These are phyloP conservation scores for Mortierella sp. DNA, from an alignment of 371 early-diverging fungal species.

Conservation along the genomic window DNA sequence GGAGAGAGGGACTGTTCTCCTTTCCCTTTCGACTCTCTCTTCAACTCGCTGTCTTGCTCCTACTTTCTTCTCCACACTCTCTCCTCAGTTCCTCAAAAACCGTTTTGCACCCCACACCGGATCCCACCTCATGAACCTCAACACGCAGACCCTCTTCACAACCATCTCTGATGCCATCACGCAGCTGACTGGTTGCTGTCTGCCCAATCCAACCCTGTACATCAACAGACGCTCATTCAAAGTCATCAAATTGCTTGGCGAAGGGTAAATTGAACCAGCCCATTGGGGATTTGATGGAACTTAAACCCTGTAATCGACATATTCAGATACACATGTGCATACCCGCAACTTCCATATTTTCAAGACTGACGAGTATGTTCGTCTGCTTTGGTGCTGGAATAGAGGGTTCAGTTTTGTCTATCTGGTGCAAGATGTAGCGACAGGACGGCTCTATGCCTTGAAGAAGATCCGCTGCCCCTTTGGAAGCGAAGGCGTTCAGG, in stretches of 20 bases:
- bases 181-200: slow-evolving; percentile 65
- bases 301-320: too few relatives aligned
- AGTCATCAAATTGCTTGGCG: slow-evolving; percentile 74
- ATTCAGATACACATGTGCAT: too few relatives aligned
- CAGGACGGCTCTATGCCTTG: slow-evolving; percentile 67
- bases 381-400: background rate
- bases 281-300: background rate
- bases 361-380: too few relatives aligned
- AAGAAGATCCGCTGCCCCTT: slow-evolving; percentile 77
- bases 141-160: slow-evolving; percentile 50
- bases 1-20: too few relatives aligned
- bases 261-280: slow-evolving; percentile 63
- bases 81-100: background rate
- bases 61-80: background rate
- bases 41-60: background rate
- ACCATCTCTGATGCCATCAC: slow-evolving; percentile 62
- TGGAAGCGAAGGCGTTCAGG: slow-evolving; percentile 66
- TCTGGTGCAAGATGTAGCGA: slow-evolving; percentile 70
- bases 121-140: slow-evolving; percentile 20
- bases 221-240: slow-evolving; percentile 68
- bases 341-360: too few relatives aligned
- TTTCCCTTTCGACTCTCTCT: too few relatives aligned
- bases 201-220: slow-evolving; percentile 67
- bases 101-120: background rate
- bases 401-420: slow-evolving; percentile 84